Evolutionary conservation across 1,284 basidiomycete species (phyloP), one percentile per base, ranked within the genome.

Genomic region (Hypsizygus ulmarius): DNA sequence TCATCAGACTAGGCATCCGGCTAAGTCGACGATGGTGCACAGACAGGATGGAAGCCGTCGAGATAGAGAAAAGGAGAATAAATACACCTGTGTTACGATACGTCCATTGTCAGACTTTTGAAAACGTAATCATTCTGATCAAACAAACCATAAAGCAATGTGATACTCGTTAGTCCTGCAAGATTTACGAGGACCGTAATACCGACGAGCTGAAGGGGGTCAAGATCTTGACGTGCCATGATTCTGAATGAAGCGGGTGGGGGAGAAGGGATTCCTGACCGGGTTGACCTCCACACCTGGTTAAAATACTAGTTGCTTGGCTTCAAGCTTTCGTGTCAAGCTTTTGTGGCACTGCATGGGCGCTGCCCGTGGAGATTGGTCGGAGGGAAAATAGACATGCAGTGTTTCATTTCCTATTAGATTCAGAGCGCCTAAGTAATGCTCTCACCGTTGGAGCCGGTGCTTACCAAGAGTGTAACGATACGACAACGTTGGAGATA

Each of bases 61-160:
- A 47, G 10, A 53, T 53, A 3, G 39, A 47, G 32, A 53, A 53
- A 5, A 53, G 33, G 1, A 53, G 49, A n/a, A 53, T 43, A 36
- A 53, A 50, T 11, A 53, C 52, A 35, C 52, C 52, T 50, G 41
- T n/a, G n/a, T n/a, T n/a, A n/a, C n/a, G n/a, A n/a, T n/a, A n/a
- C n/a, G n/a, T n/a, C n/a, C n/a, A n/a, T n/a, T n/a, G n/a, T n/a
- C n/a, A n/a, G n/a, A n/a, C n/a, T n/a, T n/a, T n/a, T n/a, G 33
- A 30, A 4, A 3, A 8, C 30, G 30, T 28, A 3, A 29, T 16
- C 18, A 29, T 10, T n/a, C 5, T 19, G 6, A 2, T 19, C 14
- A n/a, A 11, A 43, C 49, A 12, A 28, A 51, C 52, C 52, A 19
- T 48, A 51, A n/a, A 54, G 41, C 32, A 54, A 38, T 8, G 52